Conservation (phyloP, 768 basidiomycete species). For the Daedaleopsis sinensis region DNA sequence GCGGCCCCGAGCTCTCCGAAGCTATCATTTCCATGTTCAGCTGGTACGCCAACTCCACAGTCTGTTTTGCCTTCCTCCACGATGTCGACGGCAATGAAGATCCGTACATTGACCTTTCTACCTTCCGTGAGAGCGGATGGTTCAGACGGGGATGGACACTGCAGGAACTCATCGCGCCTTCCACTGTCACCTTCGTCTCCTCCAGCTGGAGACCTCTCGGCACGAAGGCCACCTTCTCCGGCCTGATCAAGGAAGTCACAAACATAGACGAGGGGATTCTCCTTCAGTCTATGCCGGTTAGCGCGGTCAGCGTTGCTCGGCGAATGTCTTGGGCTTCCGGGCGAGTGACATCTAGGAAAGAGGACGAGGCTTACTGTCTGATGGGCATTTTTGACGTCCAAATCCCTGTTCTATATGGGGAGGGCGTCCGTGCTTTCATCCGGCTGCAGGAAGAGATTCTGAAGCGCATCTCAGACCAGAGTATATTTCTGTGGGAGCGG, state of each 20-base stretch:
- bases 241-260: background rate
- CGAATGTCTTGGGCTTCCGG: background rate
- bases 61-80: background rate
- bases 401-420: background rate
- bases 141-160: background rate
- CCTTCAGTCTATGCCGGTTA: background rate
- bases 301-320: background rate
- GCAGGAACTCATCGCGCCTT: background rate
- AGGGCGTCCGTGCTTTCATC: background rate
- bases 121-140: background rate
- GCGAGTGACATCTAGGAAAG: background rate
- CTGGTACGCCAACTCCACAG: background rate
- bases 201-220: background rate
- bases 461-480: background rate
- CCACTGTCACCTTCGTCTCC: background rate
- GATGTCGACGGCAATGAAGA: background rate
- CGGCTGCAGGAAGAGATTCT: background rate
- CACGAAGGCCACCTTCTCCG: background rate
- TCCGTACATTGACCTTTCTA: background rate
- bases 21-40: background rate
- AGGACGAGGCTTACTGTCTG: slow-evolving; percentile 19
- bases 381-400: background rate
- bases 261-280: background rate
- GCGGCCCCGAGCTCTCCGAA: background rate
- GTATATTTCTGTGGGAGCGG: background rate